Evolutionary conservation across 495 filamentous ascomycete genomes (phyloP), one percentile per base, ranked within the genome.

Genomic region (Neurospora sp.): DNA sequence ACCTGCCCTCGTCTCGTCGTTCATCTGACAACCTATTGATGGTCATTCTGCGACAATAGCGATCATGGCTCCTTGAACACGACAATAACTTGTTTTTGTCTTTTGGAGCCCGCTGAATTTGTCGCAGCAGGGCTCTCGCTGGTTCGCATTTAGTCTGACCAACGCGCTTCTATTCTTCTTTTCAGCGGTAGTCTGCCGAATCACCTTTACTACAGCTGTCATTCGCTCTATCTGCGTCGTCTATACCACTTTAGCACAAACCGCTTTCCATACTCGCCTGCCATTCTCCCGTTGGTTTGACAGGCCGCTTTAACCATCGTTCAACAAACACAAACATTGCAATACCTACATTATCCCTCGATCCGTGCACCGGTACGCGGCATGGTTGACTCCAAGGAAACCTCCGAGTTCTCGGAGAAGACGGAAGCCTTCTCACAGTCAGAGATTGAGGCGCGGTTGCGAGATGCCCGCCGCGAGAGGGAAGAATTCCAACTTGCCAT

Each of bases 341-440:
- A 7, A 31, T 75, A 38, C 40, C 42, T 75, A 38, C 40, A 38
- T 31, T 23, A 16, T 40, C 42, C 66, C 35, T 69, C 71, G 54
- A 59, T 38, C 44, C 20, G 37, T 73, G 31, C 39, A 31, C 40
- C 38, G 72, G 59, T 77, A 16, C 35, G 39, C 70, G 66, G 78
- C 35, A 86, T 85, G 84, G 79, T 79, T 73, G 84, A 86, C 71
- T 73, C 77, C 39, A 71, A 72, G 72, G 80, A 78, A 69, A 75
- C 75, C 73, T 78, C 80, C 31, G 77, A 77, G 62, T 74, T 72
- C 69, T 85, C 85, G 20, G 84, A 86, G 79, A 85, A 81, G 77
- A 86, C 85, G 59, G 84, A 86, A 76, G 82, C 83, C 31, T 85
- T 86, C 73, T 86, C 85, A 42, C 78, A 85, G 69, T 83, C 84